Evolutionary conservation across 768 basidiomycete genomes (phyloP).

Genomic region (Podaxis sp.): DNA sequence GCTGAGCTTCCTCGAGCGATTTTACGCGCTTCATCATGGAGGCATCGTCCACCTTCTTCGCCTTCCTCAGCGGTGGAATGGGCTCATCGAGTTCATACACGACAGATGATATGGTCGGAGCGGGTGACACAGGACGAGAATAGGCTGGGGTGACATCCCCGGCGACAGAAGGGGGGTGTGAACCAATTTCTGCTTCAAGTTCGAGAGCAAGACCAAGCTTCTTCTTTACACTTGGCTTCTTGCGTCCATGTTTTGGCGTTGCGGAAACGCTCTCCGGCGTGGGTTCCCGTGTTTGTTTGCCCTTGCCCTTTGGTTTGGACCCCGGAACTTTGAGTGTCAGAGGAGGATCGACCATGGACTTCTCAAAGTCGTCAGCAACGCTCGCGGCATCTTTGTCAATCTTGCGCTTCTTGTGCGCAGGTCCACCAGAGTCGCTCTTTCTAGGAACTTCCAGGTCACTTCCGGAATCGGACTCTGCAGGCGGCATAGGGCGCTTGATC

Average conservation of each 20-base stretch:
- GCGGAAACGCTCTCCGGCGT: constrained; percentile 58
- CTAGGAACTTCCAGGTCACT: constrained; percentile 54
- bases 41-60: constrained; percentile 73
- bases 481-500: constrained; percentile 50
- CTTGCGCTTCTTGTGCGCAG: constrained; percentile 62
- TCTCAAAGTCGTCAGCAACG: constrained; percentile 51
- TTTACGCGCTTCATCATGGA: constrained; percentile 75
- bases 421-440: constrained; percentile 39
- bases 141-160: constrained; percentile 72
- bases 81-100: constrained; percentile 73
- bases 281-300: constrained; percentile 49
- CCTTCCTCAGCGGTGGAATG: constrained; percentile 70
- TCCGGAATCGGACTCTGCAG: constrained; percentile 53
- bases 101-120: constrained; percentile 52
- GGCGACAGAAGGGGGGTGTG: constrained; percentile 55
- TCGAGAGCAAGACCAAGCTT: constrained; percentile 56
- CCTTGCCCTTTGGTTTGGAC: constrained; percentile 55
- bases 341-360: constrained; percentile 34
- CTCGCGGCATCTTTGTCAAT: constrained; percentile 41
- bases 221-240: constrained; percentile 56
- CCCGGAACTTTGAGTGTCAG: constrained; percentile 30
- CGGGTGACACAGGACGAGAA: constrained; percentile 73
- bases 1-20: constrained; percentile 79
- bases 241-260: constrained; percentile 53
- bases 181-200: constrained; percentile 47